phyloP scores from a whole-genome alignment of 2,329 filamentous ascomycete genomes.

The Penicillium crustosum region DNA sequence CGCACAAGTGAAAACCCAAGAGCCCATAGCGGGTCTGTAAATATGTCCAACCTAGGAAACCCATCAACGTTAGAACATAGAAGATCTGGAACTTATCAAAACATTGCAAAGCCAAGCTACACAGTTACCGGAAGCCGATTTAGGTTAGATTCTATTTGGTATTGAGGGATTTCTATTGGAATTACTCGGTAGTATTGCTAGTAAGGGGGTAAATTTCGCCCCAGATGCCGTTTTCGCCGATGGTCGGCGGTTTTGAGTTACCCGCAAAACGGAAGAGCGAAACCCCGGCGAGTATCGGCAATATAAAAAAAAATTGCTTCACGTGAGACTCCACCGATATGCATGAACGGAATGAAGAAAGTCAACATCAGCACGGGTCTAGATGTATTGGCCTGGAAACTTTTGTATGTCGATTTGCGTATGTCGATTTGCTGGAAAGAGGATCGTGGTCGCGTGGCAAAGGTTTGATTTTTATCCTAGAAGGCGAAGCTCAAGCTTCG shows the following conservation, averaged over 20 bases:
- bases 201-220: slow-evolving; percentile 33
- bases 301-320: slow-evolving; percentile 26
- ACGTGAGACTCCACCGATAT: slow-evolving; percentile 24
- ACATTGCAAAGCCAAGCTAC: slow-evolving; percentile 7
- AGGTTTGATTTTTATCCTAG: slow-evolving; percentile 6
- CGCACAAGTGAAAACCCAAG: slow-evolving; percentile 4
- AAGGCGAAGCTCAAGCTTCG: not conserved
- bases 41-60: not conserved
- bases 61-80: not conserved
- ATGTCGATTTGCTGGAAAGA: slow-evolving; percentile 9
- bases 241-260: slow-evolving; percentile 28
- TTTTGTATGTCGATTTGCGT: slow-evolving; percentile 11
- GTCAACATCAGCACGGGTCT: slow-evolving; percentile 3
- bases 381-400: slow-evolving; percentile 1
- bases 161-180: slow-evolving; percentile 32
- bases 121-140: slow-evolving; percentile 23
- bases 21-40: not conserved
- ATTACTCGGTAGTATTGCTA: slow-evolving; percentile 26
- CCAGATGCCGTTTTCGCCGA: slow-evolving; percentile 28
- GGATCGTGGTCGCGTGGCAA: slow-evolving; percentile 15
- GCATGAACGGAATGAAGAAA: slow-evolving; percentile 9
- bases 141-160: slow-evolving; percentile 26
- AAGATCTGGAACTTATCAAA: not conserved
- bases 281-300: slow-evolving; percentile 33
- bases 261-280: slow-evolving; percentile 32